Percentiles rank a stretch among this genome's conserved stretches.
These are phyloP conservation scores for Epichloe scottii DNA, from an alignment of 2,329 filamentous ascomycete species.

Conservation along the genomic window DNA sequence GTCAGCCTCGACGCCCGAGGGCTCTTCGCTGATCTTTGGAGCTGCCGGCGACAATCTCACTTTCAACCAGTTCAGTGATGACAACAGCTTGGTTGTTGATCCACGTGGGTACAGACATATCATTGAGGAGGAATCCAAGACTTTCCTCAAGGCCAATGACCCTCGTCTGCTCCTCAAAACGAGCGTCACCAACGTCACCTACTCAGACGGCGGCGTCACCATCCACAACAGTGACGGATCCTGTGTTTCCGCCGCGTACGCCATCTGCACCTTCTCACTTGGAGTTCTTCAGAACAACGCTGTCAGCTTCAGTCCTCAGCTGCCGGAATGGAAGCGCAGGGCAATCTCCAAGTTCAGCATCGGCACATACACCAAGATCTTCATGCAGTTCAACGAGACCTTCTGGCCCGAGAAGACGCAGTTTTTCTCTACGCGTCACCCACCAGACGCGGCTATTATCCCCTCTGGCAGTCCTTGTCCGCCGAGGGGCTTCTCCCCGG, in stretches of 20 bases:
- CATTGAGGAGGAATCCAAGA: slow-evolving; percentile 41
- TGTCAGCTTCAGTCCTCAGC: slow-evolving; percentile 42
- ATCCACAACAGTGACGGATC: slow-evolving; percentile 39
- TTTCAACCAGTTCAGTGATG: slow-evolving; percentile 48
- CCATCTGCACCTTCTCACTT: slow-evolving; percentile 54
- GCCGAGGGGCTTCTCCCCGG: slow-evolving; percentile 43
- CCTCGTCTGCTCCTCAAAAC: slow-evolving; percentile 45
- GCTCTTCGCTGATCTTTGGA: slow-evolving; percentile 42
- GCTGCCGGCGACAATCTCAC: slow-evolving; percentile 46
- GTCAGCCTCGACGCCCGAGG: slow-evolving; percentile 40
- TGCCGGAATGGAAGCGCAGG: slow-evolving; percentile 52
- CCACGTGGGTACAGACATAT: slow-evolving; percentile 48
- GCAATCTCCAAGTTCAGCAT: slow-evolving; percentile 54
- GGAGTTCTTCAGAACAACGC: slow-evolving; percentile 53
- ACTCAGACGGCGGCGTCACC: slow-evolving; percentile 38
- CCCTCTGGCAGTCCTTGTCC: slow-evolving; percentile 52
- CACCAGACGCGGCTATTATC: slow-evolving; percentile 29
- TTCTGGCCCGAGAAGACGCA: slow-evolving; percentile 44
- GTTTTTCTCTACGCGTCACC: slow-evolving; percentile 34
- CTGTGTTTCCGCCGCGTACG: slow-evolving; percentile 47
- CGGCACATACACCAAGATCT: slow-evolving; percentile 64
- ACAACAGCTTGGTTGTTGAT: slow-evolving; percentile 49
- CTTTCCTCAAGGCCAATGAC: slow-evolving; percentile 45
- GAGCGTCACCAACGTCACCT: slow-evolving; percentile 40
- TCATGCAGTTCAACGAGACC: slow-evolving; percentile 53